Conservation (phyloP, 192 early-diverging fungal species). For the Geranomyces variabilis region DNA sequence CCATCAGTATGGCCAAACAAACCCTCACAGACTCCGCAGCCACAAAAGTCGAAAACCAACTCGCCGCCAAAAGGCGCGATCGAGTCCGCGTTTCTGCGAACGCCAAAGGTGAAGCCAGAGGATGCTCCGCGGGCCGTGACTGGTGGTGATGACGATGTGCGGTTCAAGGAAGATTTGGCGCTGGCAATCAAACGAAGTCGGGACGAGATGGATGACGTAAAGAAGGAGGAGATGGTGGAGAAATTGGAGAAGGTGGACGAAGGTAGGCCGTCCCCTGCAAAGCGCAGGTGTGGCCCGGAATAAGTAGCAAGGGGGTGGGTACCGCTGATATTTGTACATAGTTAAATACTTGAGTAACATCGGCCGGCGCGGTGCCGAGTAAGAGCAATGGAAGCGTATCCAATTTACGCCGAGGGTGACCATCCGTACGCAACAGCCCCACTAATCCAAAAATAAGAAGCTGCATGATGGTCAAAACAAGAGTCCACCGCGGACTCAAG, state of each 20-base stretch:
- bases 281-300: too few relatives aligned
- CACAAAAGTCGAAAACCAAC: not conserved
- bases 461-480: too few relatives aligned
- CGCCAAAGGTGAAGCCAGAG: conserved; percentile 12
- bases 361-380: too few relatives aligned
- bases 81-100: not conserved
- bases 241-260: not conserved
- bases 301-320: too few relatives aligned
- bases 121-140: not conserved
- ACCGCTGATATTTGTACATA: too few relatives aligned
- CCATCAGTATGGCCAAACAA: not conserved
- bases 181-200: not conserved
- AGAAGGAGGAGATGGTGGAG: conserved; percentile 12
- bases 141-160: not conserved
- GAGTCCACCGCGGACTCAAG: not conserved
- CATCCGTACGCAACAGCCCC: too few relatives aligned
- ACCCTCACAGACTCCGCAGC: not conserved
- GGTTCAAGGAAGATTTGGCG: not conserved
- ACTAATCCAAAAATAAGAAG: too few relatives aligned
- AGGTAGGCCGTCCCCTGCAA: not conserved
- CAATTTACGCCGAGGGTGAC: too few relatives aligned
- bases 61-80: not conserved
- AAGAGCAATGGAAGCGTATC: too few relatives aligned
- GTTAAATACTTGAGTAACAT: too few relatives aligned
- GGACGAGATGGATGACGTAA: not conserved